Evolutionary conservation across 2,329 filamentous ascomycete genomes (phyloP).

Genomic region (Lasiodiplodia theobromae): DNA sequence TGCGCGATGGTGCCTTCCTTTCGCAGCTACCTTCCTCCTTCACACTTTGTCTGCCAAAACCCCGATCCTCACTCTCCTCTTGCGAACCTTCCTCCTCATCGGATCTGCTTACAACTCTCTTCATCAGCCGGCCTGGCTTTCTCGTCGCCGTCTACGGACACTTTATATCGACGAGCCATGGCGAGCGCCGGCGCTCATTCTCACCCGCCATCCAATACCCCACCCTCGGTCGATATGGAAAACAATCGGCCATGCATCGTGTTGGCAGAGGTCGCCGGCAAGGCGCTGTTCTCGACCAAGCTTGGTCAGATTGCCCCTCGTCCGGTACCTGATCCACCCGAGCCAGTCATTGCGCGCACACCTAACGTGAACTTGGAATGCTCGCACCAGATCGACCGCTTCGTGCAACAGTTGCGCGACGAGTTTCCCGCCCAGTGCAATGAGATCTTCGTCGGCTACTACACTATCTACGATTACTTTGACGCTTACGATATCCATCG

Average conservation of each 20-base stretch:
- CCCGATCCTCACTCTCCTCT: not conserved
- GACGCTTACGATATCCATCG: constrained; percentile 44
- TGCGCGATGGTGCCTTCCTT: not conserved
- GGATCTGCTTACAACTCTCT: not conserved
- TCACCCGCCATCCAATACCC: not conserved
- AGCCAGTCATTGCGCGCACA: constrained; percentile 38
- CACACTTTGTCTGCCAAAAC: not conserved
- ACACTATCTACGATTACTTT: constrained; percentile 44
- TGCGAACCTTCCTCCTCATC: not conserved
- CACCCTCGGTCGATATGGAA: not conserved
- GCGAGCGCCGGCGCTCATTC: constrained; percentile 5
- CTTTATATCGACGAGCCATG: constrained; percentile 3
- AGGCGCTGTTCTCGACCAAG: constrained; percentile 25
- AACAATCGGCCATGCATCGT: not conserved
- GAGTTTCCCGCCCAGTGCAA: constrained; percentile 39
- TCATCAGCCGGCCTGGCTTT: not conserved
- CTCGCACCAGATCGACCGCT: constrained; percentile 30
- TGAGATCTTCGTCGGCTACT: constrained; percentile 36
- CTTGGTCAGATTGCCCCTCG: constrained; percentile 11
- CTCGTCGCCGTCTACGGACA: not conserved
- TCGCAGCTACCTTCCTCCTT: no score
- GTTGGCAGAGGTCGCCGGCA: not conserved
- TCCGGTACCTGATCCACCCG: constrained; percentile 30
- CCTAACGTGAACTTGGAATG: constrained; percentile 35
- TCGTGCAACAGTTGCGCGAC: constrained; percentile 36